Percentiles rank a stretch among this genome's conserved stretches.
Evolutionary conservation across 805 yeast genomes (phyloP).

Genomic region (Yarrowia sp.): DNA sequence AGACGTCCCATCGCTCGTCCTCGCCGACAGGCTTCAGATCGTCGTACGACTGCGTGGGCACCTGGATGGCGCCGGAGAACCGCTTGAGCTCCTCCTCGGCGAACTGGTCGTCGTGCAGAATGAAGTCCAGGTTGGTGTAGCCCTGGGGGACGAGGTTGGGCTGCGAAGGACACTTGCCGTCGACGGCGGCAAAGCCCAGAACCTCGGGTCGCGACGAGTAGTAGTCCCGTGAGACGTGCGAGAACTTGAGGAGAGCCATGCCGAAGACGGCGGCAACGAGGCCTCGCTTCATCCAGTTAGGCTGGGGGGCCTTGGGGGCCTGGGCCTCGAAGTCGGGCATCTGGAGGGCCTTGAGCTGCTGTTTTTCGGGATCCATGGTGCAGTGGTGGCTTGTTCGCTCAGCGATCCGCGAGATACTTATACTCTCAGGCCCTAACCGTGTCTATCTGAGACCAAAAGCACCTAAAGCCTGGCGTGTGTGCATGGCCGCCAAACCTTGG

Average conservation of each 20-base stretch:
- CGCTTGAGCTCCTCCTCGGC: slow-evolving; percentile 3
- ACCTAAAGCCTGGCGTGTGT: neutral
- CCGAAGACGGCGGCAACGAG: neutral
- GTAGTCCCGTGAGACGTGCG: neutral
- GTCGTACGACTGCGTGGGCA: slow-evolving; percentile 66
- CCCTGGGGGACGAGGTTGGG: slow-evolving; percentile 5
- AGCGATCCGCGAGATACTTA: neutral
- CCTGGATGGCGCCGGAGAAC: slow-evolving; percentile 51
- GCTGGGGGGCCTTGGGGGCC: neutral
- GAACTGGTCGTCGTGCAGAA: slow-evolving; percentile 3
- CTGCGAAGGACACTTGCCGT: slow-evolving; percentile 13
- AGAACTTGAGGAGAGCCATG: neutral
- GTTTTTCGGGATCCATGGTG: slow-evolving; percentile 15
- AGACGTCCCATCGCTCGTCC: slow-evolving; percentile 51
- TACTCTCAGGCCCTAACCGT: neutral
- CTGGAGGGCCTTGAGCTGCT: neutral
- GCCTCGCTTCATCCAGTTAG: slow-evolving; percentile 14
- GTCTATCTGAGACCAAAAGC: slow-evolving; percentile 1
- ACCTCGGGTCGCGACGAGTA: neutral
- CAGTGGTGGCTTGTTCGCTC: neutral
- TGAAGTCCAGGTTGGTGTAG: slow-evolving; percentile 10
- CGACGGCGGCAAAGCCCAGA: neutral
- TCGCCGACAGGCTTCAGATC: slow-evolving; percentile 48
- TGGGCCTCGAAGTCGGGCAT: slow-evolving; percentile 14
- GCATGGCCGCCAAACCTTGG: neutral